Percentiles rank a stretch among this genome's conserved stretches.
These are phyloP conservation scores for Yarrowia sp. DNA, from an alignment of 805 yeast genomes.

Conservation along the genomic window DNA sequence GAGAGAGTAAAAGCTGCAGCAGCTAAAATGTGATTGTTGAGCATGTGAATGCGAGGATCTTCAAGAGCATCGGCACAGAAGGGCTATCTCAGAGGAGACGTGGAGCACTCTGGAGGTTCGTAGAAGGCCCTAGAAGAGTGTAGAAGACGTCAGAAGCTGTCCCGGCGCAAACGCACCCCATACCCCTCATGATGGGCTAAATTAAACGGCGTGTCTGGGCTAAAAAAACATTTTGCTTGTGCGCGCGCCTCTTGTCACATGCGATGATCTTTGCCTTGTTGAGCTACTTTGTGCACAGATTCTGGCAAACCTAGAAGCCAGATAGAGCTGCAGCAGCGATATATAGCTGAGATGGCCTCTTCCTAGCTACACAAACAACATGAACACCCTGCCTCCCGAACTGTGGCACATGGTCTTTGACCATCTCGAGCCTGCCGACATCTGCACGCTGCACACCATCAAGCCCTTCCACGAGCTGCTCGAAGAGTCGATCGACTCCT, in stretches of 20 bases:
- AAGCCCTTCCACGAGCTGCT: slow-evolving; percentile 6
- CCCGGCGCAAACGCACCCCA: neutral
- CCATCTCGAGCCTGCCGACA: neutral
- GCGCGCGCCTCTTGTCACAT: slow-evolving; percentile 6
- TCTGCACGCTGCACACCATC: neutral
- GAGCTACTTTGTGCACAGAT: neutral
- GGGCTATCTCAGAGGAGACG: no score
- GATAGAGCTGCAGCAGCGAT: neutral
- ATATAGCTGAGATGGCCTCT: neutral
- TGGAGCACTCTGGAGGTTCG: no score
- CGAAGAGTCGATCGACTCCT: neutral
- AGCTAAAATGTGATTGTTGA: neutral
- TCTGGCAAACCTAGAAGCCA: neutral
- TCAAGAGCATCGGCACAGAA: no score
- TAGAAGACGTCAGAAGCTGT: no score
- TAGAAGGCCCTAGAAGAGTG: no score
- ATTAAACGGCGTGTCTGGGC: neutral
- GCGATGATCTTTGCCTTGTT: slow-evolving; percentile 12
- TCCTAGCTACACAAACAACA: neutral
- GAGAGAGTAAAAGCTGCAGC: neutral
- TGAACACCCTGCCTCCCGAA: neutral
- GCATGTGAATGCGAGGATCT: slow-evolving; percentile 19
- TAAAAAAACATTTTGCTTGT: neutral
- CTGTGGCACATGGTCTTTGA: slow-evolving; percentile 9
- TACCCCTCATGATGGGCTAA: slow-evolving; percentile 5